phyloP scores from a whole-genome alignment of 2,329 filamentous ascomycete species.

The Cordyceps tenuipes region DNA sequence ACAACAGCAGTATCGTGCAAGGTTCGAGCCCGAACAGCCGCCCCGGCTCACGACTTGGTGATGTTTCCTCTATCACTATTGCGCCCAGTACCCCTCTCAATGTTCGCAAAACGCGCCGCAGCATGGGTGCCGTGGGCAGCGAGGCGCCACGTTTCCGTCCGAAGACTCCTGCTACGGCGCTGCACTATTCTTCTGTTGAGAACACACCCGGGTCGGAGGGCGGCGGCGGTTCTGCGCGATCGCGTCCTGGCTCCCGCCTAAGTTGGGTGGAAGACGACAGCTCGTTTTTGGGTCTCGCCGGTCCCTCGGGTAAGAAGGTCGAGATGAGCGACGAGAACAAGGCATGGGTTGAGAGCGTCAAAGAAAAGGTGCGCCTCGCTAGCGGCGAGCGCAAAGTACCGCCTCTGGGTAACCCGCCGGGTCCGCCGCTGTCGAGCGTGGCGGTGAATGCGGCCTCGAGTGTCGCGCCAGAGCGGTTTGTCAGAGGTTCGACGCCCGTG shows the following conservation, averaged over 20 bases:
- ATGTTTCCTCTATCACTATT: constrained; percentile 23
- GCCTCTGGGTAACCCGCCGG: constrained; percentile 19
- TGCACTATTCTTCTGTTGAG: constrained; percentile 32
- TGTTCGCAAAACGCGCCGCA: constrained; percentile 46
- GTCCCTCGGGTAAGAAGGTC: constrained; percentile 56
- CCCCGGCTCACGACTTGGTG: constrained; percentile 25
- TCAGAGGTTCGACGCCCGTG: background rate
- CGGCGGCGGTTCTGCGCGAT: constrained; percentile 29
- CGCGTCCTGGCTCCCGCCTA: constrained; percentile 44
- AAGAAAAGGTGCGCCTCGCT: constrained; percentile 66
- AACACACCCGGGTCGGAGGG: constrained; percentile 37
- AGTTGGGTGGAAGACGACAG: constrained; percentile 53
- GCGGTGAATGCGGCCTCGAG: background rate
- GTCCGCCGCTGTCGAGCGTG: background rate
- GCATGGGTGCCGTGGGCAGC: constrained; percentile 28
- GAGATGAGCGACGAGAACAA: constrained; percentile 64
- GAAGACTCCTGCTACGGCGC: constrained; percentile 34
- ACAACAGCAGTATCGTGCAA: constrained; percentile 20
- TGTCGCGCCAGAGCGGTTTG: background rate
- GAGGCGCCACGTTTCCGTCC: constrained; percentile 27
- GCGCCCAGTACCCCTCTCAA: constrained; percentile 40
- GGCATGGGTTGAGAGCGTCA: constrained; percentile 76
- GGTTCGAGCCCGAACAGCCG: constrained; percentile 35
- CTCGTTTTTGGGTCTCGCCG: constrained; percentile 58
- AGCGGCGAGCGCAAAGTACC: constrained; percentile 45